Conservation (phyloP, 306 rosid species). For the Sechiopsis laciniata region DNA sequence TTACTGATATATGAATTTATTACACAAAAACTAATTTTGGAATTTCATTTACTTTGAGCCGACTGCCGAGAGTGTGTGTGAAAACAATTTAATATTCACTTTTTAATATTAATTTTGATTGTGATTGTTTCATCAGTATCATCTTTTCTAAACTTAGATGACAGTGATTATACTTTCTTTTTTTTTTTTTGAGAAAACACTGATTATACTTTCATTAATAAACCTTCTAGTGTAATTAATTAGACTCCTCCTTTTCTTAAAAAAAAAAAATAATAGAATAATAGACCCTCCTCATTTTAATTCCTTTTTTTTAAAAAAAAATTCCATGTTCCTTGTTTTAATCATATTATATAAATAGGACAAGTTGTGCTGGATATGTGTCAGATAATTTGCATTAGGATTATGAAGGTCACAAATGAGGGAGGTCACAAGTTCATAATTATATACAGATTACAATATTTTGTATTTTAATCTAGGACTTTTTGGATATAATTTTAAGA, state of each 20-base stretch:
- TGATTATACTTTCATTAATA: neutral
- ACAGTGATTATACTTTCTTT: neutral
- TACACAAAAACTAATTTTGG: too few relatives aligned
- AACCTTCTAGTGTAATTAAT: neutral
- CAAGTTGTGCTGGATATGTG: neutral
- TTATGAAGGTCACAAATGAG: neutral
- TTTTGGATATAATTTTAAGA: neutral
- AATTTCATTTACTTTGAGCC: neutral
- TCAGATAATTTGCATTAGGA: neutral
- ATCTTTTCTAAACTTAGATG: neutral
- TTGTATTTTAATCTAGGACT: too few relatives aligned
- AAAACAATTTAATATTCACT: too few relatives aligned
- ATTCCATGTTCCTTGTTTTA: too few relatives aligned
- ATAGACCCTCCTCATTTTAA: too few relatives aligned
- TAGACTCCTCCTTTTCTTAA: neutral
- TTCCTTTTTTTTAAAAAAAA: too few relatives aligned
- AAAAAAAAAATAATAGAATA: too few relatives aligned
- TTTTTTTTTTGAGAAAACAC: too few relatives aligned
- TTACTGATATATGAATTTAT: too few relatives aligned
- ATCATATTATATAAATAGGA: neutral
- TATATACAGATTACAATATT: neutral
- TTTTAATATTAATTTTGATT: neutral
- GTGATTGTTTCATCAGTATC: neutral
- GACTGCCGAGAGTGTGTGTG: neutral
- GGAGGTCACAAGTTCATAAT: neutral